Evolutionary conservation across 116 monocot species (phyloP).

Genomic region (Iris pallida): DNA sequence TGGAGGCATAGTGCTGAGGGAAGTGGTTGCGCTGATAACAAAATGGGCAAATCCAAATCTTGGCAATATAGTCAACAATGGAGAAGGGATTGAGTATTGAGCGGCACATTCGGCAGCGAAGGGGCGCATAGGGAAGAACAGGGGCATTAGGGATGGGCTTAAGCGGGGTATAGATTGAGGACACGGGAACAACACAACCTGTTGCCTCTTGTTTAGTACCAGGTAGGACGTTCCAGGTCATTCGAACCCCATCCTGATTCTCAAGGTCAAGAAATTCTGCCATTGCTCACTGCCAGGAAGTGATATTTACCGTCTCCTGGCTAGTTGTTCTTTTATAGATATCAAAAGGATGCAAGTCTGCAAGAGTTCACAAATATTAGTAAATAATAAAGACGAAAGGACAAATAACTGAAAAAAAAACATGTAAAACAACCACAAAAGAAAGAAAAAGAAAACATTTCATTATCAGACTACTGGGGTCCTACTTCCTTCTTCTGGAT

Average conservation of each 20-base stretch:
- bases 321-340: too few species aligned
- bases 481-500: too few species aligned
- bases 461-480: too few species aligned
- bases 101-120: constrained; percentile 77
- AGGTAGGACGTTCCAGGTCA: constrained; percentile 89
- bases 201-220: constrained; percentile 59
- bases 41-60: constrained; percentile 89
- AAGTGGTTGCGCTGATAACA: constrained; percentile 91
- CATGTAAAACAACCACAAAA: too few species aligned
- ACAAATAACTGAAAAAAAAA: too few species aligned
- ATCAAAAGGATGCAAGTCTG: too few species aligned
- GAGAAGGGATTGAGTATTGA: constrained; percentile 76
- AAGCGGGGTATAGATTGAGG: constrained; percentile 73
- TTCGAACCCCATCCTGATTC: constrained; percentile 75
- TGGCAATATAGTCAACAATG: constrained; percentile 63
- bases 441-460: too few species aligned
- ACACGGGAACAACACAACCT: constrained; percentile 56
- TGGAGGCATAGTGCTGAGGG: constrained; percentile 58
- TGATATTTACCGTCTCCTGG: too few species aligned
- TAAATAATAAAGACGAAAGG: too few species aligned
- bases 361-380: too few species aligned
- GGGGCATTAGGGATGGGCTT: constrained; percentile 38
- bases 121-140: constrained; percentile 68
- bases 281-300: constrained; percentile 21
- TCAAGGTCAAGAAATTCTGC: constrained; percentile 77